Base-by-base conservation (phyloP, 2,329 filamentous ascomycete species). In the Zymoseptoria pseudotritici region DNA sequence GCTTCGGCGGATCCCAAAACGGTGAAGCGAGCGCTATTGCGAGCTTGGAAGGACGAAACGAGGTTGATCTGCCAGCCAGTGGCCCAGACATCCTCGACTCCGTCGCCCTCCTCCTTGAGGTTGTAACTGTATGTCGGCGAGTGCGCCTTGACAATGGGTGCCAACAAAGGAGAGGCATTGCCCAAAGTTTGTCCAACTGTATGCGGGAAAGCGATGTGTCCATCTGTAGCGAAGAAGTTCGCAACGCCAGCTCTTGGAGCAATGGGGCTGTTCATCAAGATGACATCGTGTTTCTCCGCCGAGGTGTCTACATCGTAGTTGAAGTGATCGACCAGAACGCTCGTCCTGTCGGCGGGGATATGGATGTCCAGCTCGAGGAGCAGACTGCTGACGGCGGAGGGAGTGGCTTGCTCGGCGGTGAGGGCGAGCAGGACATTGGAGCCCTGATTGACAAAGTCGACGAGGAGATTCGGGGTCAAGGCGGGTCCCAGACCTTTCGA, bases 311-410 rank as follows among this genome's bases (percentile, higher is more conserved):
- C 81, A 71, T 97, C 93, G 77, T 94, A 94, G 79, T 90, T 89
- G 85, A 97, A 97, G 80, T 99, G 94, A 77, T 97, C 94, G 63
- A 97, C 87, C 5, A 96, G 88, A 60, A 93, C 80, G 59, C 90
- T 86, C 58, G 88, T 90, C 70, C 92, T 90, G 76, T 96, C 93
- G 42, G 85, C 78, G 49, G 94, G 90, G n/a, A 97, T 84, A 66
- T 86, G 81, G 71, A 99, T 89, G 72, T 97, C 93, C 74, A 97
- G 82, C 77, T 97, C 91, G 70, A 89, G 80, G 56, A 97, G 88
- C 59, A 96, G 82, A 50, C 88, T 88, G 66, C 86, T 85, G 68
- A 97, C 78, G 54, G 89, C 85, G 58, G 84, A 85, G 13, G 93
- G 86, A 2, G 88, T 86, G 17, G 87, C 76, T 54, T 83, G 79